phyloP scores from a whole-genome alignment of 176 grass and related monocot genomes.

The Olyra latifolia region DNA sequence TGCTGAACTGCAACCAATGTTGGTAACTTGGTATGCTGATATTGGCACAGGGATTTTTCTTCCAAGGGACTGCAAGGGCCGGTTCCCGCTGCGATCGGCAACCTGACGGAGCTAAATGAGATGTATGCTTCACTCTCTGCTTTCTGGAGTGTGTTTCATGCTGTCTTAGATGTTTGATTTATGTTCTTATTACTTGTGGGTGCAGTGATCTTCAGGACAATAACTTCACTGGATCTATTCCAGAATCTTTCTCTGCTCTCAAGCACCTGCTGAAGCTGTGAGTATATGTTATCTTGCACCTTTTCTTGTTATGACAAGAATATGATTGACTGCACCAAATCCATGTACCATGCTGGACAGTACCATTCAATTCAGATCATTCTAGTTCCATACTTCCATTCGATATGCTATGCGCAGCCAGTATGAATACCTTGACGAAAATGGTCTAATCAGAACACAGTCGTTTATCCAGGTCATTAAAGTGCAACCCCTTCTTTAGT shows the following conservation, averaged over 20 bases:
- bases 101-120: constrained; percentile 51
- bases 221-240: constrained; percentile 65
- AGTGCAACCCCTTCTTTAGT: constrained; percentile 54
- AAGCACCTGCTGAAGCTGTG: constrained; percentile 51
- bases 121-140: constrained; percentile 44
- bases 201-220: constrained; percentile 56
- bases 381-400: constrained; percentile 7
- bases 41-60: constrained; percentile 51
- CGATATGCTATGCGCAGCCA: not conserved
- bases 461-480: constrained; percentile 49
- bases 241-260: constrained; percentile 51
- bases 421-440: not conserved
- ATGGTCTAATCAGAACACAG: not conserved
- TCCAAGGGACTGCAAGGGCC: constrained; percentile 50
- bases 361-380: not conserved
- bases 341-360: not conserved
- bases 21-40: not conserved
- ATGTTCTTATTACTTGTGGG: constrained; percentile 12
- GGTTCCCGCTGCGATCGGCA: constrained; percentile 39
- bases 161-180: not conserved
- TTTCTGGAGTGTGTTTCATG: constrained; percentile 4
- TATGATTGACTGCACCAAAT: not conserved
- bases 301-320: constrained; percentile 8
- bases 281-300: constrained; percentile 15
- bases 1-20: not conserved